These are phyloP conservation scores for Amphichorda felina DNA, from an alignment of 2,329 filamentous ascomycete genomes.

Conservation along the genomic window DNA sequence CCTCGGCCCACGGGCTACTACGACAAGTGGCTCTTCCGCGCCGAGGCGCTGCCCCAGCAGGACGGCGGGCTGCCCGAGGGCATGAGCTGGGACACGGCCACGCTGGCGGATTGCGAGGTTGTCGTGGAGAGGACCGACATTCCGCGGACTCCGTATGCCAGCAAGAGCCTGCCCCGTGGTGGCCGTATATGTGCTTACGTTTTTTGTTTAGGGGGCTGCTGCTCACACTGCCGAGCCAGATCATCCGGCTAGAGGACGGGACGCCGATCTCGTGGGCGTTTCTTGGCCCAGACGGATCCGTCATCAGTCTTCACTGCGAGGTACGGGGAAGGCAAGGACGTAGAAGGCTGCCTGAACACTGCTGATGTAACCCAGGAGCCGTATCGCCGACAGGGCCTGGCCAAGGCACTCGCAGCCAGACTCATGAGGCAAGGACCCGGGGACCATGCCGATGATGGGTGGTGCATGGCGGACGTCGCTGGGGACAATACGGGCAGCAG, in stretches of 20 bases:
- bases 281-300: constrained; percentile 45
- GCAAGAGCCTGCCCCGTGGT: background rate
- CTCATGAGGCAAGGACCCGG: constrained; percentile 39
- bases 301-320: constrained; percentile 50
- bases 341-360: background rate
- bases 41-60: constrained; percentile 22
- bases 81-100: constrained; percentile 42
- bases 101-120: constrained; percentile 39
- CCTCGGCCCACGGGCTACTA: constrained; percentile 17
- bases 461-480: constrained; percentile 53
- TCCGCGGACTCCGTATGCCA: constrained; percentile 36
- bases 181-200: constrained; percentile 1
- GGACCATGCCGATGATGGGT: constrained; percentile 34
- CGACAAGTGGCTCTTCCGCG: constrained; percentile 47
- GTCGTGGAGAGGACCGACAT: constrained; percentile 44
- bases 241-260: constrained; percentile 31
- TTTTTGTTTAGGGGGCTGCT: constrained; percentile 26
- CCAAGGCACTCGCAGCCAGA: constrained; percentile 47
- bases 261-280: constrained; percentile 55
- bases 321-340: no score
- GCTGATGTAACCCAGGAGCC: constrained; percentile 22
- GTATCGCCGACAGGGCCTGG: constrained; percentile 50
- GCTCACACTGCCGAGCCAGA: constrained; percentile 30
- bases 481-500: constrained; percentile 48
- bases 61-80: constrained; percentile 25